Evolutionary conservation across 495 filamentous ascomycete species (phyloP).

Genomic region (Penicillium flavigenum): DNA sequence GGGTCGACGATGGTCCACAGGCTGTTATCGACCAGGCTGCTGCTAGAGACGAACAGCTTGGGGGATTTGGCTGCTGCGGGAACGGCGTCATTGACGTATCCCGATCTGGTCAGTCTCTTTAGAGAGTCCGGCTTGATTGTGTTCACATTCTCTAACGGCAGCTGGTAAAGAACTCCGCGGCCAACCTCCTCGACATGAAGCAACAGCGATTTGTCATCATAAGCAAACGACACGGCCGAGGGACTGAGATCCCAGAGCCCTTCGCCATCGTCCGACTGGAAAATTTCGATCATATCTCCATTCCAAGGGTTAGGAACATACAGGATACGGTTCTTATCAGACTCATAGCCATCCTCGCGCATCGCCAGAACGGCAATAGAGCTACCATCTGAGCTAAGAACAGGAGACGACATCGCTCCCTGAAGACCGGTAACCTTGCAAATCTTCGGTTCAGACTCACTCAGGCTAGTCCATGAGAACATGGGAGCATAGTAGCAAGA

Average conservation of each 20-base stretch:
- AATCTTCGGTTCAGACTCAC: conserved; percentile 41
- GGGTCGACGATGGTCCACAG: conserved; percentile 62
- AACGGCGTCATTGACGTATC: conserved; percentile 59
- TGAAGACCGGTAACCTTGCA: conserved; percentile 44
- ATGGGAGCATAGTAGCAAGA: conserved; percentile 63
- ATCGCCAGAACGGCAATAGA: conserved; percentile 79
- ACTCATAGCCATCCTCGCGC: conserved; percentile 80
- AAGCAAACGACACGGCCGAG: conserved; percentile 61
- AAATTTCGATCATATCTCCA: conserved; percentile 59
- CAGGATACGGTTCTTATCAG: conserved; percentile 79
- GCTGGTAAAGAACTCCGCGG: conserved; percentile 61
- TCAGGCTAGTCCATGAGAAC: conserved; percentile 54
- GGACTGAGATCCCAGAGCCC: conserved; percentile 70
- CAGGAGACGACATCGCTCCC: conserved; percentile 74
- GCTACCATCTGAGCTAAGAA: conserved; percentile 71
- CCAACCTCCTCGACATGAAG: conserved; percentile 67
- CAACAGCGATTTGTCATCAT: conserved; percentile 62
- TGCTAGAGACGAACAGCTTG: conserved; percentile 63
- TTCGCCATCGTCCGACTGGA: conserved; percentile 58
- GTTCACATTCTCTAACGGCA: conserved; percentile 53
- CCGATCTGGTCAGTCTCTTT: conserved; percentile 56
- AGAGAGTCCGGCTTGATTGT: conserved; percentile 54
- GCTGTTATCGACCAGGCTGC: conserved; percentile 67
- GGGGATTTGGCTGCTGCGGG: conserved; percentile 48
- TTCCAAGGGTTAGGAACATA: conserved; percentile 61